phyloP scores from a whole-genome alignment of 768 basidiomycete genomes.

The Boletellus emodensis region DNA sequence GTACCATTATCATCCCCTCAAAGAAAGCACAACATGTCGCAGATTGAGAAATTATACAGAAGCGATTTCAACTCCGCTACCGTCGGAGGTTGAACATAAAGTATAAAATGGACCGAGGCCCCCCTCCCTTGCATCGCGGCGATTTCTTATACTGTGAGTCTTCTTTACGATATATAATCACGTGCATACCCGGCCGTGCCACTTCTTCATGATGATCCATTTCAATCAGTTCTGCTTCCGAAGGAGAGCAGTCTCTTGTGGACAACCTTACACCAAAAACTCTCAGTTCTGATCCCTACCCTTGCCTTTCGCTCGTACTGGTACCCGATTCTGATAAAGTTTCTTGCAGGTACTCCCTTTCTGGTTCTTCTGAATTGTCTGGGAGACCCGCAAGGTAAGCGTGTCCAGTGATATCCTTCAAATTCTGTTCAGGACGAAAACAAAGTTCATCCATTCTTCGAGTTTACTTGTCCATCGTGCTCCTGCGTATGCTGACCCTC shows the following conservation, averaged over 20 bases:
- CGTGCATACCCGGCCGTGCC: background rate
- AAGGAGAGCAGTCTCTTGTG: constrained; percentile 74
- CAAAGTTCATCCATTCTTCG: constrained; percentile 87
- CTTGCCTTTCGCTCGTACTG: background rate
- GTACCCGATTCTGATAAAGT: constrained; percentile 1
- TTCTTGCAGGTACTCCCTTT: background rate
- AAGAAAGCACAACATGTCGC: background rate
- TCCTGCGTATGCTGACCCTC: constrained; percentile 35
- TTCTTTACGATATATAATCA: background rate
- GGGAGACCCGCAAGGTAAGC: constrained; percentile 2
- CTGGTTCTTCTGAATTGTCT: background rate
- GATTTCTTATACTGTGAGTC: constrained; percentile 15
- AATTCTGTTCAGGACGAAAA: constrained; percentile 51
- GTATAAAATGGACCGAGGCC: background rate
- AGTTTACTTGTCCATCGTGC: constrained; percentile 39
- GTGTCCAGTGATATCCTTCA: background rate
- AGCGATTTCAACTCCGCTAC: constrained; percentile 13
- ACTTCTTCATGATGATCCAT: constrained; percentile 43
- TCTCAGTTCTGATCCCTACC: constrained; percentile 46
- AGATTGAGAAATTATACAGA: background rate
- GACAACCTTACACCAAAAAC: constrained; percentile 50
- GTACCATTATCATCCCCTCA: background rate
- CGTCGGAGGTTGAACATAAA: constrained; percentile 29
- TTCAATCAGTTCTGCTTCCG: constrained; percentile 81
- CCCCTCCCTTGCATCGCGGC: no score